These are phyloP conservation scores for Alternaria ventricosa DNA, from an alignment of 2,329 filamentous ascomycete species.

Conservation along the genomic window DNA sequence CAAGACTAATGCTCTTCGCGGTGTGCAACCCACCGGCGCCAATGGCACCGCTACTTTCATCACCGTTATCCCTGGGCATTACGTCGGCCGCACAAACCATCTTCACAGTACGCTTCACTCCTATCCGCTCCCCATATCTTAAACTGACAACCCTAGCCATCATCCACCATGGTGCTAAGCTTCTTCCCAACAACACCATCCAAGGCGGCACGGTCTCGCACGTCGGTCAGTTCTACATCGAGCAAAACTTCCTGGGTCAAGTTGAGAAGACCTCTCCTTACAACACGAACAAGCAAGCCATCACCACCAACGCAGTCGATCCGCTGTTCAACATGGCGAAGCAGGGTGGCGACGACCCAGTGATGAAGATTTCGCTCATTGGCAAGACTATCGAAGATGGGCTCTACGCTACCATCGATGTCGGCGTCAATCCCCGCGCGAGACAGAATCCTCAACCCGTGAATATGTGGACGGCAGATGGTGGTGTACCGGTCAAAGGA, in stretches of 20 bases:
- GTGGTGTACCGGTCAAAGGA: conserved; percentile 32
- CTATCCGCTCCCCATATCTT: background rate
- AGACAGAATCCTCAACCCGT: conserved; percentile 36
- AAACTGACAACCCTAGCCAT: conserved; percentile 28
- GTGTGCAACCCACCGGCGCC: conserved; percentile 54
- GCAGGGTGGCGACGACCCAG: conserved; percentile 60
- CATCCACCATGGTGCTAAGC: conserved; percentile 48
- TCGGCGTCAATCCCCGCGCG: conserved; percentile 40
- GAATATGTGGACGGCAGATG: conserved; percentile 36
- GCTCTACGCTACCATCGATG: conserved; percentile 41
- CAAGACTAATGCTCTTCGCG: conserved; percentile 53
- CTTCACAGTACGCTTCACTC: conserved; percentile 35
- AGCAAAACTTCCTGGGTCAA: conserved; percentile 62
- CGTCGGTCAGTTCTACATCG: conserved; percentile 70
- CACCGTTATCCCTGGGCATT: conserved; percentile 56
- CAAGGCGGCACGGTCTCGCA: conserved; percentile 61
- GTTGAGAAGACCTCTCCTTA: conserved; percentile 59
- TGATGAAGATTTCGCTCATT: conserved; percentile 64
- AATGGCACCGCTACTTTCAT: conserved; percentile 60
- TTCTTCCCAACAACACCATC: conserved; percentile 60
- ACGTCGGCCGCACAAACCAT: conserved; percentile 41
- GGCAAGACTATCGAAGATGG: conserved; percentile 50
- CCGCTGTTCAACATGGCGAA: conserved; percentile 55
- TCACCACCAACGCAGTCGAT: conserved; percentile 62
- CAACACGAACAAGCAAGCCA: conserved; percentile 50